Evolutionary conservation across 202 grass and related monocot genomes (phyloP).

Genomic region (Dendrocalamus latiflorus): DNA sequence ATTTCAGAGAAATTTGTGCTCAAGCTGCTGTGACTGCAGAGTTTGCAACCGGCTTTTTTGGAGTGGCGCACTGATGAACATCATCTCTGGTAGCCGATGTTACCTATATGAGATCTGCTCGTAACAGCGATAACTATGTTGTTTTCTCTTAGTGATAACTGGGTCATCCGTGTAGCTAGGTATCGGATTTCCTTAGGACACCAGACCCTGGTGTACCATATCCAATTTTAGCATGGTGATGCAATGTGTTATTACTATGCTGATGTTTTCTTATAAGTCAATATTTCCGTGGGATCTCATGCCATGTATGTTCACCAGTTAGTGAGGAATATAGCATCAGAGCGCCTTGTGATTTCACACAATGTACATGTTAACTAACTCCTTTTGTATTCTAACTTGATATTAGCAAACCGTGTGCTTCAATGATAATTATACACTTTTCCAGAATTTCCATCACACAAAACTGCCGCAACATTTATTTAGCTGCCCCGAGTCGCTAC

Average conservation of each 20-base stretch:
- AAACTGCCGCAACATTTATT: conserved; percentile 8
- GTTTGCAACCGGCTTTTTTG: background rate
- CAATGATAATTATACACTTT: background rate
- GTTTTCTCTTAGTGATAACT: conserved; percentile 29
- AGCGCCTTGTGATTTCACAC: too few relatives aligned
- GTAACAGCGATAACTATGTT: conserved; percentile 6
- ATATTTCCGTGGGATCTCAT: background rate
- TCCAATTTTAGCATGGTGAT: conserved; percentile 1
- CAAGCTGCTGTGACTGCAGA: too few relatives aligned
- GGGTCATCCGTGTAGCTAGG: too few relatives aligned
- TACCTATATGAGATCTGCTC: background rate
- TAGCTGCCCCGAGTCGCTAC: background rate
- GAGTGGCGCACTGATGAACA: background rate
- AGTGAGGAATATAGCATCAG: background rate
- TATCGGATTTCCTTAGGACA: too few relatives aligned
- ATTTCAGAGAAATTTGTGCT: too few relatives aligned
- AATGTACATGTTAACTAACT: background rate
- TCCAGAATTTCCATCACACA: background rate
- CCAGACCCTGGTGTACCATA: background rate
- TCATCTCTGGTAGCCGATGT: background rate
- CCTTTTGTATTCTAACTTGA: background rate
- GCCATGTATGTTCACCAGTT: background rate
- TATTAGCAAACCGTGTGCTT: background rate
- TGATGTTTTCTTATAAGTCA: background rate
- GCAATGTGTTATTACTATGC: background rate